phyloP scores from a whole-genome alignment of 495 filamentous ascomycete genomes.

The Aspergillus nidulans region DNA sequence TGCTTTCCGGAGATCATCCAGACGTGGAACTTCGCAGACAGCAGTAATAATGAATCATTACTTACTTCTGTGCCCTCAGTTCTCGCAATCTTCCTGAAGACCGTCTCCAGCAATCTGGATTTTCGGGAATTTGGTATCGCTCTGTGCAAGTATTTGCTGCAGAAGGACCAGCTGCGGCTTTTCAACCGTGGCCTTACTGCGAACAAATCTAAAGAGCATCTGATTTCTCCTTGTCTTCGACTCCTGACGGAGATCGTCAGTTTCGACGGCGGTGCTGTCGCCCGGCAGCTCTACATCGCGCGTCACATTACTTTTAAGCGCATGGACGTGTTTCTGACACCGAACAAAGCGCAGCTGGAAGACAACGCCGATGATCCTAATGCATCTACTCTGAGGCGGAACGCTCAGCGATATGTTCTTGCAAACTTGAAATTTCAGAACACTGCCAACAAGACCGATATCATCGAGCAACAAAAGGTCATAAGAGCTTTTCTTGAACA shows the following conservation, averaged over 20 bases:
- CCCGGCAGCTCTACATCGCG: conserved; percentile 63
- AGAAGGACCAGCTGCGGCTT: conserved; percentile 66
- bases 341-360: conserved; percentile 43
- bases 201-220: conserved; percentile 69
- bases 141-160: conserved; percentile 68
- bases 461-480: conserved; percentile 69
- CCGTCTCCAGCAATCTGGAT: conserved; percentile 65
- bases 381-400: conserved; percentile 68
- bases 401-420: conserved; percentile 71
- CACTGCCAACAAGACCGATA: conserved; percentile 63
- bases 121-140: conserved; percentile 65
- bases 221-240: conserved; percentile 78
- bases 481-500: conserved; percentile 63
- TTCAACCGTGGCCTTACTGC: conserved; percentile 68
- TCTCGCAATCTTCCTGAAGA: conserved; percentile 70
- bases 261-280: conserved; percentile 76
- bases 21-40: conserved; percentile 70
- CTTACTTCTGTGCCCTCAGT: conserved; percentile 70
- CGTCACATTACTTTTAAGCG: conserved; percentile 70
- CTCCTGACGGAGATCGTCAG: conserved; percentile 72
- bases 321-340: conserved; percentile 51
- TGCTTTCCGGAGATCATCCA: conserved; percentile 73
- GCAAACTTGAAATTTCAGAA: conserved; percentile 68
- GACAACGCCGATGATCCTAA: conserved; percentile 50
- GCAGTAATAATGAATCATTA: conserved; percentile 68